These are phyloP conservation scores for Paracoccidioides brasiliensis DNA, from an alignment of 2,329 filamentous ascomycete genomes.

Conservation along the genomic window DNA sequence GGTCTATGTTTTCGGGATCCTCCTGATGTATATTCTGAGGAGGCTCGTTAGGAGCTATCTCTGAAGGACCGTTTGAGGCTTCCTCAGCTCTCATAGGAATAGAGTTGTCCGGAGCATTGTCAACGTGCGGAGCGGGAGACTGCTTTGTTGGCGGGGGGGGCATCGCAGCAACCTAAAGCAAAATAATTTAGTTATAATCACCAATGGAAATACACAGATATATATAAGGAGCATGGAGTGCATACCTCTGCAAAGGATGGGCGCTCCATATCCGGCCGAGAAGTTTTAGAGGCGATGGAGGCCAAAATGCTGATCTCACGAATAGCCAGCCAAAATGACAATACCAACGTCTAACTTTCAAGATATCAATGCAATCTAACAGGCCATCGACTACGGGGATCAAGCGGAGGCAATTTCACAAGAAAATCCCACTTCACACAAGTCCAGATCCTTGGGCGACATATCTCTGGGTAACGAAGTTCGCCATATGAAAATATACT, in stretches of 20 bases:
- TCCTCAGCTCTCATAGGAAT: constrained; percentile 9
- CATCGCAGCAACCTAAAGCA: constrained; percentile 33
- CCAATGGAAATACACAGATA: neutral
- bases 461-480: constrained; percentile 31
- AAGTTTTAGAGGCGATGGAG: constrained; percentile 13
- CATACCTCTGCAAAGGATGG: constrained; percentile 67
- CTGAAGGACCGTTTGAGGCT: constrained; percentile 10
- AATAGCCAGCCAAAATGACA: neutral
- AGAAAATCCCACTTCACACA: constrained; percentile 31
- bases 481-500: constrained; percentile 29
- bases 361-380: constrained; percentile 11
- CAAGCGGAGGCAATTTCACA: constrained; percentile 25
- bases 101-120: constrained; percentile 9
- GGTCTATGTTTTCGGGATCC: constrained; percentile 18
- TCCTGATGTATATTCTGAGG: constrained; percentile 10
- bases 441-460: constrained; percentile 31
- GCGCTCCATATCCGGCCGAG: constrained; percentile 19
- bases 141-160: constrained; percentile 20
- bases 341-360: constrained; percentile 3
- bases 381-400: constrained; percentile 15
- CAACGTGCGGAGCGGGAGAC: constrained; percentile 15
- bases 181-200: neutral
- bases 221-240: neutral
- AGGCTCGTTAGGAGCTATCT: constrained; percentile 10
- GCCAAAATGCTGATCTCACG: neutral